These are phyloP conservation scores for Kwoniella sp. DNA, from an alignment of 768 basidiomycete genomes.

Conservation along the genomic window DNA sequence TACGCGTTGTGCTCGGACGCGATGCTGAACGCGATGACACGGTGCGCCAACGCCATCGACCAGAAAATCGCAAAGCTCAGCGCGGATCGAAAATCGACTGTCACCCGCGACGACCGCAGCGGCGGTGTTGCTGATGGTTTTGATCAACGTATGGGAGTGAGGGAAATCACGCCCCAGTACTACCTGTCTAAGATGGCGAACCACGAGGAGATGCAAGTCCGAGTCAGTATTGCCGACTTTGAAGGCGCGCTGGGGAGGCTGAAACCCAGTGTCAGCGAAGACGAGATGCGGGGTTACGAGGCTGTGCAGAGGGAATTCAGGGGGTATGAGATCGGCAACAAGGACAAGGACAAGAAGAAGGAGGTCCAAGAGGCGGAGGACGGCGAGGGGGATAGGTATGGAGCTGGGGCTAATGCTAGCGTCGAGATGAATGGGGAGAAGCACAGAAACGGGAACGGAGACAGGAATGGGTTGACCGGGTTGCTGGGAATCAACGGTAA, in stretches of 20 bases:
- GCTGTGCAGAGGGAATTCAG: constrained; percentile 69
- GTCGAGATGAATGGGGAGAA: not conserved
- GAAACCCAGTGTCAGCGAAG: constrained; percentile 64
- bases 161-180: constrained; percentile 71
- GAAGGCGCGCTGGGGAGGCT: constrained; percentile 66
- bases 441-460: not conserved
- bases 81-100: not conserved
- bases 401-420: not conserved
- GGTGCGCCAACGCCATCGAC: constrained; percentile 80
- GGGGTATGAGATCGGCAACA: constrained; percentile 28
- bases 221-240: constrained; percentile 79
- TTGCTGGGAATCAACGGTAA: not conserved
- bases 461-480: not conserved
- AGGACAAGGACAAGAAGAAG: constrained; percentile 56
- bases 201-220: constrained; percentile 69
- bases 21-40: constrained; percentile 89
- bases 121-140: not conserved
- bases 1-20: constrained; percentile 98
- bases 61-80: constrained; percentile 65
- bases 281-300: constrained; percentile 83
- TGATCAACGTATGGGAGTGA: not conserved
- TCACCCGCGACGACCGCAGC: not conserved
- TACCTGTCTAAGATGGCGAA: constrained; percentile 82
- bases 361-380: constrained; percentile 2
- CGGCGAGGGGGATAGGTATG: not conserved